Conservation (phyloP, 2,329 filamentous ascomycete species). For the Pestalotiopsis sp. region DNA sequence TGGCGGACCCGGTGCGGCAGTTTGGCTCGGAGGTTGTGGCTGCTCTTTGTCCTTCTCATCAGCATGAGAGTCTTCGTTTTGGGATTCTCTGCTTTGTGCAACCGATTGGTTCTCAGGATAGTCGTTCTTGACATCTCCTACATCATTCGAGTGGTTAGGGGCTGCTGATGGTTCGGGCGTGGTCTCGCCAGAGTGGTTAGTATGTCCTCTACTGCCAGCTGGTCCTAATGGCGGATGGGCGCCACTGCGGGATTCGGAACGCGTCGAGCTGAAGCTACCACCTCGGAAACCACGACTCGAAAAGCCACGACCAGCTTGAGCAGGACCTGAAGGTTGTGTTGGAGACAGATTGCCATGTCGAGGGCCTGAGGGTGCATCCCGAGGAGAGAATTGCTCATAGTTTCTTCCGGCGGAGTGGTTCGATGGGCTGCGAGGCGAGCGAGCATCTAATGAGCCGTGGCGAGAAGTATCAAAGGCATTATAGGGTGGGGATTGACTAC, state of each 20-base stretch:
- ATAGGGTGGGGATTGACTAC: slow-evolving; percentile 58
- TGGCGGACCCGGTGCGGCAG: slow-evolving; percentile 56
- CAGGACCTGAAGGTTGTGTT: slow-evolving; percentile 59
- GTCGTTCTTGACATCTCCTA: slow-evolving; percentile 19
- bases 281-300: slow-evolving; percentile 61
- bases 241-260: slow-evolving; percentile 52
- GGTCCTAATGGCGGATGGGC: slow-evolving; percentile 29
- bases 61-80: slow-evolving; percentile 57
- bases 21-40: slow-evolving; percentile 58
- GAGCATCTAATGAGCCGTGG: slow-evolving; percentile 61
- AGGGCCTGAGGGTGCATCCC: slow-evolving; percentile 51
- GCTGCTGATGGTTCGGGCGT: slow-evolving; percentile 29
- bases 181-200: slow-evolving; percentile 33
- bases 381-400: slow-evolving; percentile 45
- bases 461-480: slow-evolving; percentile 54
- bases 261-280: slow-evolving; percentile 53
- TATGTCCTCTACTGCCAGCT: slow-evolving; percentile 23
- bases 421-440: slow-evolving; percentile 59
- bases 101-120: not conserved
- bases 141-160: slow-evolving; percentile 27
- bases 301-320: slow-evolving; percentile 51
- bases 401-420: slow-evolving; percentile 54
- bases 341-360: slow-evolving; percentile 59
- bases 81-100: not conserved
- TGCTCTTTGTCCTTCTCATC: slow-evolving; percentile 52